Evolutionary conservation across 805 yeast species (phyloP).

Genomic region (Saturnispora mendoncae): DNA sequence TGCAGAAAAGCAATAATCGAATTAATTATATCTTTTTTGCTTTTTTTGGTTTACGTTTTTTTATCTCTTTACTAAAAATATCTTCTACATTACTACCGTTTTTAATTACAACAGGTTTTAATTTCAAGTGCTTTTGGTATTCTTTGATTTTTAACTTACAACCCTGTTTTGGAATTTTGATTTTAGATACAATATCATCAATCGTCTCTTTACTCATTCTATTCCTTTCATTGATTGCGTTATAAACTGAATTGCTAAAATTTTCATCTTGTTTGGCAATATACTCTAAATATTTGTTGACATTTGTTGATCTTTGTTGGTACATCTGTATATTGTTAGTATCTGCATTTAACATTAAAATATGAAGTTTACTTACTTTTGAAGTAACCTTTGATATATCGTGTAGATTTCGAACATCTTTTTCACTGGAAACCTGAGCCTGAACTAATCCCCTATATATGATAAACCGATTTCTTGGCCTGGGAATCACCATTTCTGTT

Average conservation of each 20-base stretch:
- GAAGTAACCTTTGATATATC: constrained; percentile 9
- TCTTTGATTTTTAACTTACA: not conserved
- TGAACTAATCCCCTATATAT: constrained; percentile 9
- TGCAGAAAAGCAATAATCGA: too few species aligned
- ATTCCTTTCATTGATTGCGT: not conserved
- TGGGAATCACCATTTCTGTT: constrained; percentile 4
- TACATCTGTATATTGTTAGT: constrained; percentile 1
- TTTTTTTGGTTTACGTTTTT: not conserved
- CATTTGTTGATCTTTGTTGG: not conserved
- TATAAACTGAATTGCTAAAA: not conserved
- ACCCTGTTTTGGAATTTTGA: not conserved
- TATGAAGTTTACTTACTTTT: not conserved
- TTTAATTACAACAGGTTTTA: not conserved
- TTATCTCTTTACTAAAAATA: not conserved
- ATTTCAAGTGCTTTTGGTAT: not conserved
- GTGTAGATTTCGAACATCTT: not conserved
- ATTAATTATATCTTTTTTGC: too few species aligned
- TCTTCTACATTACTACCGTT: constrained; percentile 1
- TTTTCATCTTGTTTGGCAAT: constrained; percentile 2
- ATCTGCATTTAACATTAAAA: not conserved
- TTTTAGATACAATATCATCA: not conserved
- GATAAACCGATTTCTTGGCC: constrained; percentile 14
- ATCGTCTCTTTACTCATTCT: not conserved
- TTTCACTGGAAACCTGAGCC: not conserved
- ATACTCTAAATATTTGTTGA: constrained; percentile 6